phyloP scores from a whole-genome alignment of 164 flowering plant species.

The Vitis rotundifolia region DNA sequence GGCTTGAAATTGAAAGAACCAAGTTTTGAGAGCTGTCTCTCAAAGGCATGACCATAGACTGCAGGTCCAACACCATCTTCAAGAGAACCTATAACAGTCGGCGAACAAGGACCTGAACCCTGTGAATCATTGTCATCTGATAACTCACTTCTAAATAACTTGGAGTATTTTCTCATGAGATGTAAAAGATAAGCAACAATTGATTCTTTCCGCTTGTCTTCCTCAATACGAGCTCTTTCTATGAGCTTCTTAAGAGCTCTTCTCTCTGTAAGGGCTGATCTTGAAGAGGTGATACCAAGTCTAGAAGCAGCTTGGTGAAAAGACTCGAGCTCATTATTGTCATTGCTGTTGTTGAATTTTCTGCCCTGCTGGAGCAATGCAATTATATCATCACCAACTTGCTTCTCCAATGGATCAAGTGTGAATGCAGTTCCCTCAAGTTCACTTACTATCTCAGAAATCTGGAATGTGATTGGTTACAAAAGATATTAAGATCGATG shows the following conservation, averaged over 20 bases:
- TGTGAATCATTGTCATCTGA: slow-evolving; percentile 98
- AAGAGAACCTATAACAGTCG: slow-evolving; percentile 65
- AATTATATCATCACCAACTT: slow-evolving; percentile 91
- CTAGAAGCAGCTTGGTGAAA: slow-evolving; percentile 89
- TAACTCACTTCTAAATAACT: slow-evolving; percentile 81
- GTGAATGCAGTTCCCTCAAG: slow-evolving; percentile 61
- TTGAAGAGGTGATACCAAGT: slow-evolving; percentile 90
- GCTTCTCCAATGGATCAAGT: slow-evolving; percentile 84
- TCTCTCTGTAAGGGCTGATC: slow-evolving; percentile 92
- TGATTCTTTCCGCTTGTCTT: slow-evolving; percentile 95
- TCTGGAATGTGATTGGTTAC: slow-evolving; percentile 40
- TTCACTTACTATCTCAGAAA: slow-evolving; percentile 72
- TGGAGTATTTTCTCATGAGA: slow-evolving; percentile 95
- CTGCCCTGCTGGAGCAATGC: slow-evolving; percentile 86
- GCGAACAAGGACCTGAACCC: slow-evolving; percentile 95
- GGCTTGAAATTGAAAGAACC: slow-evolving; percentile 80
- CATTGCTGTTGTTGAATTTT: slow-evolving; percentile 55
- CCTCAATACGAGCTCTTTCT: slow-evolving; percentile 82
- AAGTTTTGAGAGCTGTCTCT: slow-evolving; percentile 73
- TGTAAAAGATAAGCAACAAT: slow-evolving; percentile 91
- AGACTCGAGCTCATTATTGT: slow-evolving; percentile 76
- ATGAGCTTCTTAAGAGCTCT: slow-evolving; percentile 87
- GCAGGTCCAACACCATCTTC: slow-evolving; percentile 53
- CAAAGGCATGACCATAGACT: slow-evolving; percentile 57
- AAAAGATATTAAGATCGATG: neutral